Base-by-base conservation (phyloP, 257 asterid genomes). In the Ilex aquifolium region DNA sequence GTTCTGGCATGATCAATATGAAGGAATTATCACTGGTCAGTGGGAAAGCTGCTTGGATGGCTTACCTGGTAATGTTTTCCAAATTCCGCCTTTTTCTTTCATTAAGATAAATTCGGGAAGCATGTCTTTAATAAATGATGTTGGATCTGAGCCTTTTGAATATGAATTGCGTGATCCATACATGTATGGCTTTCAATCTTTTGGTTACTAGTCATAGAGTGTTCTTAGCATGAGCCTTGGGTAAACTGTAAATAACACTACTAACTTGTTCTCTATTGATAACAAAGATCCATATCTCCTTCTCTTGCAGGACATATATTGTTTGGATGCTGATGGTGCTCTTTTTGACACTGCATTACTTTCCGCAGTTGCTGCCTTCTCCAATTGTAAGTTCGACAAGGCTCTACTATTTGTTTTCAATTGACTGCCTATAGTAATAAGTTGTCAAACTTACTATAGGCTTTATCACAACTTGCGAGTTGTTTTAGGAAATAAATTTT, bases 31-130 rank as follows among this genome's bases (percentile, higher is more conserved):
- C 27, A 21, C 1, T 21, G 27, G 27, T 21, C 27, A 21, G 27
- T 21, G 27, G 27, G 1, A 92, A 92, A 82, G 94, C 97, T 76
- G 97, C 99, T 65, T 92, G 99, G 97, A 89, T 90, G 97, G 97
- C 82, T 73, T 89, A 85, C 81, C 74, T 92, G 95, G 99, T 92
- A 72, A 72, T 59, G 63, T 54, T 67, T 65, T 50, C 67, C 29
- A n/a, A 53, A 2, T 15, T 57, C 62, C 55, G 16, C 29, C 14
- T 44, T 53, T 67, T 44, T 12, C 15, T 65, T 65, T 42, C 8
- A 36, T 4, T 36, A 36, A 36, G 5, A 36, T 36, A 4, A 36
- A 36, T 36, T 36, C 8, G 5, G 42, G 42, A 36, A 36, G 42
- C 8, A 36, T 36, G 42, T 36, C 52, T 46, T 46, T 7, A 12